phyloP scores from a whole-genome alignment of 768 basidiomycete genomes.

The Pleurotus ostreatus region DNA sequence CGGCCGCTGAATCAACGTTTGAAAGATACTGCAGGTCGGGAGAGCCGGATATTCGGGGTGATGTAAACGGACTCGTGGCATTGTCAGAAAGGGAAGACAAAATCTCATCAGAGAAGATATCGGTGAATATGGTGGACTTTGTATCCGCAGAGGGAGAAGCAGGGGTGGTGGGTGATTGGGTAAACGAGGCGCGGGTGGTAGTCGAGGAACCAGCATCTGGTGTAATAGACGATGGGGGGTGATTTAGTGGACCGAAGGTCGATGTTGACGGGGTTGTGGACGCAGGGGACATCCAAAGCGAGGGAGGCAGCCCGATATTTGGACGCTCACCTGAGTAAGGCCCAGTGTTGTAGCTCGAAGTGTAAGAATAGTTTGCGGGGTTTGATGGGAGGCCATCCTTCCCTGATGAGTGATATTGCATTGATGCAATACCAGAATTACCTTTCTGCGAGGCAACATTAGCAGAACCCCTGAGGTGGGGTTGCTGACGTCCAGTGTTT shows the following conservation, averaged over 20 bases:
- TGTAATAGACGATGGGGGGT: slow-evolving; percentile 29
- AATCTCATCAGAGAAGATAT: slow-evolving; percentile 69
- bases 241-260: slow-evolving; percentile 33
- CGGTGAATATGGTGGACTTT: slow-evolving; percentile 61
- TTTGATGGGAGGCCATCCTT: slow-evolving; percentile 10
- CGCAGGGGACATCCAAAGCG: slow-evolving; percentile 81
- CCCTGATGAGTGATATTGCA: slow-evolving; percentile 11
- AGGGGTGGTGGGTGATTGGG: slow-evolving; percentile 40
- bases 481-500: slow-evolving; percentile 2
- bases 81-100: slow-evolving; percentile 42
- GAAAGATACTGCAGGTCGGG: slow-evolving; percentile 50
- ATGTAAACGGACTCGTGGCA: slow-evolving; percentile 54
- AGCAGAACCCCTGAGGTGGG: slow-evolving; percentile 3
- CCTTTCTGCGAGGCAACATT: not conserved
- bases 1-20: slow-evolving; percentile 38
- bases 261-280: slow-evolving; percentile 36
- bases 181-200: slow-evolving; percentile 23
- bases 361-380: not conserved
- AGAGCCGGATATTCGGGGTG: slow-evolving; percentile 64
- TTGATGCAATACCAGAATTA: slow-evolving; percentile 3
- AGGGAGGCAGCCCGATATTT: slow-evolving; percentile 59
- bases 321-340: slow-evolving; percentile 44
- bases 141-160: slow-evolving; percentile 45
- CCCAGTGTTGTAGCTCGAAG: slow-evolving; percentile 10
- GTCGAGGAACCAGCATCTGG: slow-evolving; percentile 27